phyloP scores from a whole-genome alignment of 1,284 basidiomycete species.

The Irpex sp. region DNA sequence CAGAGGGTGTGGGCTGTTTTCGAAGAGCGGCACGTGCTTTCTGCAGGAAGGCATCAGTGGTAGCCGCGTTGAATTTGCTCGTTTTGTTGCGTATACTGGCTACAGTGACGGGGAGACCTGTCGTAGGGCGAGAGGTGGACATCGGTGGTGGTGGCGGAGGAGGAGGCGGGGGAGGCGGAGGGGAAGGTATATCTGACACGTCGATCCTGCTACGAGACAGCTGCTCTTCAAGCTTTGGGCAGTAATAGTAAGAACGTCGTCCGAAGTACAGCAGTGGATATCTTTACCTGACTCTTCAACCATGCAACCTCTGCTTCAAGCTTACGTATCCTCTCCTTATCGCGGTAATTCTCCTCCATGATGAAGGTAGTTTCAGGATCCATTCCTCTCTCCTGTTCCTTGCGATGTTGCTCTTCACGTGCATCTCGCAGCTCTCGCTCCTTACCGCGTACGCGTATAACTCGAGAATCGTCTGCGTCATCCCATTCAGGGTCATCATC shows the following conservation, averaged over 20 bases:
- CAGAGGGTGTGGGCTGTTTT: conserved; percentile 49
- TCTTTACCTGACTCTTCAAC: conserved; percentile 57
- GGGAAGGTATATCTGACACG: conserved; percentile 5
- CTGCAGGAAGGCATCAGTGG: conserved; percentile 40
- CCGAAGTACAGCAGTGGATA: neutral
- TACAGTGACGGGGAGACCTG: conserved; percentile 9
- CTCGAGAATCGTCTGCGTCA: conserved; percentile 34
- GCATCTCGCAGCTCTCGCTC: conserved; percentile 53
- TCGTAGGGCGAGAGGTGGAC: neutral
- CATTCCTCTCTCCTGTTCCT: conserved; percentile 27
- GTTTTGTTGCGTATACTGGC: conserved; percentile 6
- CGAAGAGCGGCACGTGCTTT: conserved; percentile 58
- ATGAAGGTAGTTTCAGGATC: conserved; percentile 20
- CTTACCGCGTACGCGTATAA: conserved; percentile 47
- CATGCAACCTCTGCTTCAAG: conserved; percentile 63
- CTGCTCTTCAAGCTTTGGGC: conserved; percentile 43
- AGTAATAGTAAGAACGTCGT: neutral
- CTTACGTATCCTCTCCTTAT: conserved; percentile 57
- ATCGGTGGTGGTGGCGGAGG: conserved; percentile 45
- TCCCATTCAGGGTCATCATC: conserved; percentile 10
- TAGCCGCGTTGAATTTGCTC: conserved; percentile 15
- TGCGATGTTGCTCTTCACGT: conserved; percentile 43
- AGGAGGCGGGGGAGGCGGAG: conserved; percentile 19
- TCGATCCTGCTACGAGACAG: conserved; percentile 15
- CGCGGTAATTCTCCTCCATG: conserved; percentile 38